Evolutionary conservation across 257 asterid species (phyloP).

Genomic region (Penstemon newberryi): DNA sequence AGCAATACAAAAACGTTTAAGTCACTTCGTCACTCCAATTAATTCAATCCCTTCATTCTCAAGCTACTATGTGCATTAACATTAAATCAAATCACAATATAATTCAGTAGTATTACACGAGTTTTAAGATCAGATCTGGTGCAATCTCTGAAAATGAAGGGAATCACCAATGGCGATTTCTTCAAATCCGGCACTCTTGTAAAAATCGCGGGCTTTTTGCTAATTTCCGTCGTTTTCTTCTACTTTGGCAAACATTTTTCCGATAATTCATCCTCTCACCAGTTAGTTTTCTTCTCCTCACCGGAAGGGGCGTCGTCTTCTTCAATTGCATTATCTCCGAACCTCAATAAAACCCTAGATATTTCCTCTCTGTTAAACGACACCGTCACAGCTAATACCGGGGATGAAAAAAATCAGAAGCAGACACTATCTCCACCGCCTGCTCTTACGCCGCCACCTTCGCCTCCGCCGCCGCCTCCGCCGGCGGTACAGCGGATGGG

Average conservation of each 20-base stretch:
- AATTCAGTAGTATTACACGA: background rate
- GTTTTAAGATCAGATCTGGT: constrained; percentile 29
- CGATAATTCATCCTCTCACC: constrained; percentile 48
- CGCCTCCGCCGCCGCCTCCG: constrained; percentile 35
- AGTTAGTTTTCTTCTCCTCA: constrained; percentile 61
- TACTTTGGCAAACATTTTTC: constrained; percentile 70
- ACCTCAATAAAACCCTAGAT: constrained; percentile 51
- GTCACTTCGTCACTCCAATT: background rate
- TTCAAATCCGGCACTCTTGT: constrained; percentile 50
- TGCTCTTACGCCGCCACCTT: background rate
- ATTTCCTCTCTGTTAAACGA: constrained; percentile 43
- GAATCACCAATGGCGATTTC: constrained; percentile 44
- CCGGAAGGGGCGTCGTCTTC: constrained; percentile 31
- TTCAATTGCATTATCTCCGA: constrained; percentile 54
- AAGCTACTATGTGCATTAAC: background rate
- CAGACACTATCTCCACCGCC: constrained; percentile 21
- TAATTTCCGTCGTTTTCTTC: constrained; percentile 59
- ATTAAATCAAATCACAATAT: background rate
- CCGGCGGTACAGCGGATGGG: constrained; percentile 81
- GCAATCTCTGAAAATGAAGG: constrained; percentile 40
- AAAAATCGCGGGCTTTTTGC: constrained; percentile 49
- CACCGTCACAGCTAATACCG: constrained; percentile 20
- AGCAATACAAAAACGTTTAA: background rate
- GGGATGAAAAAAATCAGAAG: constrained; percentile 2
- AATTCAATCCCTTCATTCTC: background rate